These are phyloP conservation scores for Echria macrotheca DNA, from an alignment of 495 filamentous ascomycete species.

Conservation along the genomic window DNA sequence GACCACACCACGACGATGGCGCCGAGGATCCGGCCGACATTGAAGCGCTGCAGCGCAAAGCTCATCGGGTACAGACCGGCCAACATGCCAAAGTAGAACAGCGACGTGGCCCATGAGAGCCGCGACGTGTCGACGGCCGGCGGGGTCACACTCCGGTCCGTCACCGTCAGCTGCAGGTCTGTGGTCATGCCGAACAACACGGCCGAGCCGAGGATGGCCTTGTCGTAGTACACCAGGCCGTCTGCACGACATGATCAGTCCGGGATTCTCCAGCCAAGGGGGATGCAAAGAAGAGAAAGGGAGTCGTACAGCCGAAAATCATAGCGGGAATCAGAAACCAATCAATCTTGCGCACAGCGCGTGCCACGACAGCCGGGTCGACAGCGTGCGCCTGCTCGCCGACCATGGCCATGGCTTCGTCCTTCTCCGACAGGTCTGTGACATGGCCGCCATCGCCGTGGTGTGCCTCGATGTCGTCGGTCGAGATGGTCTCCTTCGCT, in stretches of 20 bases:
- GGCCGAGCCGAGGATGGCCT: constrained; percentile 68
- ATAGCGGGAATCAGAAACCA: constrained; percentile 65
- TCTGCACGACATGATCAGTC: constrained; percentile 25
- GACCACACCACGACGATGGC: constrained; percentile 63
- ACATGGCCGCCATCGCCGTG: not conserved
- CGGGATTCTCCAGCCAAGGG: not conserved
- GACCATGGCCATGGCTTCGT: constrained; percentile 36
- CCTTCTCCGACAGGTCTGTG: constrained; percentile 15
- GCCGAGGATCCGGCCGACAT: constrained; percentile 56
- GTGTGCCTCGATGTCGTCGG: not conserved
- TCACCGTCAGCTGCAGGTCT: constrained; percentile 53
- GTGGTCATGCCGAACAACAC: constrained; percentile 70
- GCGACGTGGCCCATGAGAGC: constrained; percentile 67
- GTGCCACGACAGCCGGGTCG: constrained; percentile 45
- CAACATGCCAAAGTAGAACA: constrained; percentile 78
- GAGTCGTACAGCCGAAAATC: constrained; percentile 49
- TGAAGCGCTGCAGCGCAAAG: constrained; percentile 60
- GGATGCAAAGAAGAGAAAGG: not conserved
- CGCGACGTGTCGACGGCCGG: constrained; percentile 54
- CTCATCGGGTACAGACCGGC: constrained; percentile 69
- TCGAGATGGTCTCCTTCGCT: too few relatives aligned
- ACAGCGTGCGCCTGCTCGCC: constrained; percentile 34
- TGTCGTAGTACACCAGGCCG: constrained; percentile 75
- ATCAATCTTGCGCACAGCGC: constrained; percentile 69
- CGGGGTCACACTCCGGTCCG: constrained; percentile 45